These are phyloP conservation scores for Tolypocladium capitatum DNA, from an alignment of 2,329 filamentous ascomycete species.

Conservation along the genomic window DNA sequence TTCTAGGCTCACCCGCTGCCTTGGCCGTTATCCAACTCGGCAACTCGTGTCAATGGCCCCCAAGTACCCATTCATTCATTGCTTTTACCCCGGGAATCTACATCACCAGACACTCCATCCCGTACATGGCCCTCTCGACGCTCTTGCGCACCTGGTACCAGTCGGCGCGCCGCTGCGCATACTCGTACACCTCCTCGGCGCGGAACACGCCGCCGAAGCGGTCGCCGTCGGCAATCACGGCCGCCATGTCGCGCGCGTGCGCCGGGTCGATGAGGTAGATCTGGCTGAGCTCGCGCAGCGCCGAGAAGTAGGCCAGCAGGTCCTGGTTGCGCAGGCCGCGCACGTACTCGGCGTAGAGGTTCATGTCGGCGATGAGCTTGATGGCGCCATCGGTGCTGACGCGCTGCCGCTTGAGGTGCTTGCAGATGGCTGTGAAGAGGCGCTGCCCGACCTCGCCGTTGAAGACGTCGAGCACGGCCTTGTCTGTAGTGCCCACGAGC, in stretches of 20 bases:
- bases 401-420: constrained; percentile 92
- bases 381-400: constrained; percentile 82
- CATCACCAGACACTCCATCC: constrained; percentile 79
- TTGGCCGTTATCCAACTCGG: background rate
- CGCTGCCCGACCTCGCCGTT: constrained; percentile 93
- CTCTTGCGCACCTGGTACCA: constrained; percentile 84
- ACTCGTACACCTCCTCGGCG: constrained; percentile 95
- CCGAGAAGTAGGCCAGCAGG: constrained; percentile 79
- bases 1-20: background rate
- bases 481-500: constrained; percentile 89
- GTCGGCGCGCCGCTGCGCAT: constrained; percentile 83
- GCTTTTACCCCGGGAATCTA: constrained; percentile 23
- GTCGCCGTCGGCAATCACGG: constrained; percentile 82
- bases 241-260: constrained; percentile 88
- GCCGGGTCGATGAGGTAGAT: constrained; percentile 80
- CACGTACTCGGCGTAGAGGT: constrained; percentile 79
- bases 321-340: constrained; percentile 70
- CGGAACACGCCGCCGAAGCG: constrained; percentile 86
- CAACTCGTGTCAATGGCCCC: no score
- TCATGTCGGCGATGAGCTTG: constrained; percentile 92
- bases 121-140: constrained; percentile 96
- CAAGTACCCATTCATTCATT: no score
- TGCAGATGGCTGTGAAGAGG: constrained; percentile 83
- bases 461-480: constrained; percentile 96
- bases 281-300: constrained; percentile 81